Conservation (phyloP, 768 basidiomycete species). For the Lyophyllum shimeji region DNA sequence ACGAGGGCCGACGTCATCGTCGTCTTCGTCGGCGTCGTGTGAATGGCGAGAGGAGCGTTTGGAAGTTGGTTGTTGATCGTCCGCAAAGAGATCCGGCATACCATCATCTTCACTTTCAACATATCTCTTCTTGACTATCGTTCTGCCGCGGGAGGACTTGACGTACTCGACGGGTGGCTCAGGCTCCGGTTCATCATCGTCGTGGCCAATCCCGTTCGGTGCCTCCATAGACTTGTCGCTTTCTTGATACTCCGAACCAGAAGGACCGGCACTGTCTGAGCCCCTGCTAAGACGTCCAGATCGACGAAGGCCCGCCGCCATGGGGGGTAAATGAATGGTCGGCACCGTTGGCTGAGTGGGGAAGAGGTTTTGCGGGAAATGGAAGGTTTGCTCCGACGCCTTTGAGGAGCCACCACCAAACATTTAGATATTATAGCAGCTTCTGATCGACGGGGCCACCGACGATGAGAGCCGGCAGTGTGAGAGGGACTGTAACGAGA, state of each 20-base stretch:
- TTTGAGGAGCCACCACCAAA: background rate
- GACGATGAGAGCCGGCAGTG: constrained; percentile 5
- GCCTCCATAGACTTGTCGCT: constrained; percentile 44
- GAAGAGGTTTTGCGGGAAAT: constrained; percentile 8
- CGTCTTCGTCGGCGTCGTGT: constrained; percentile 23
- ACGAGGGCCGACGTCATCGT: constrained; percentile 24
- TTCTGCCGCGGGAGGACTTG: constrained; percentile 40
- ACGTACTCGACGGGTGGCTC: constrained; percentile 22
- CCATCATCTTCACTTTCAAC: constrained; percentile 41
- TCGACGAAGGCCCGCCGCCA: constrained; percentile 28
- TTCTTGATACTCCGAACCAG: constrained; percentile 50
- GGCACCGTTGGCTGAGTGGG: constrained; percentile 10
- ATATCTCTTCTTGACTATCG: constrained; percentile 36
- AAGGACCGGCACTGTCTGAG: constrained; percentile 33
- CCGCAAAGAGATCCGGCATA: constrained; percentile 28
- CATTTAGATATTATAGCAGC: constrained; percentile 3
- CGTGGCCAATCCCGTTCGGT: constrained; percentile 23
- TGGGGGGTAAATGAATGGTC: constrained; percentile 29
- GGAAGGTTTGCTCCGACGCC: constrained; percentile 1
- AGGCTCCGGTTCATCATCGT: constrained; percentile 32
- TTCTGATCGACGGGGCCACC: constrained; percentile 8
- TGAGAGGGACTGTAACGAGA: background rate
- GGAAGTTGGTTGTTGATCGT: constrained; percentile 22
- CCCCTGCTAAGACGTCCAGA: constrained; percentile 30
- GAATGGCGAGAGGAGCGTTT: constrained; percentile 16